These are phyloP conservation scores for Agaricus subrufescens DNA, from an alignment of 768 basidiomycete genomes.

Conservation along the genomic window DNA sequence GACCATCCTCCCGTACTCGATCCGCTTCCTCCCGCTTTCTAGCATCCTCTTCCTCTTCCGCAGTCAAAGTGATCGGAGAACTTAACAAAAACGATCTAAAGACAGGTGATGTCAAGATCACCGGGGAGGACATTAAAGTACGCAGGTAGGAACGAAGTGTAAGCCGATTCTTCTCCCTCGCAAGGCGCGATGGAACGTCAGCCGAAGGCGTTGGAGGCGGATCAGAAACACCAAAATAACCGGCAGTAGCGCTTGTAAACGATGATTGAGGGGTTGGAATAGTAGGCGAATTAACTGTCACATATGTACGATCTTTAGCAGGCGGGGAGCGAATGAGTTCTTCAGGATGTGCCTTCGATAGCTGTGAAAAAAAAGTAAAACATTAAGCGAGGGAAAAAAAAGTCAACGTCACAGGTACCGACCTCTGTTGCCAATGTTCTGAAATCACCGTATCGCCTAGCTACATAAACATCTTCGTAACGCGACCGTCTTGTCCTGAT, in stretches of 20 bases:
- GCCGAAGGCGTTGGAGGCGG: background rate
- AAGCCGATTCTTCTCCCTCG: slow-evolving; percentile 92
- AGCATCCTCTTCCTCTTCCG: slow-evolving; percentile 77
- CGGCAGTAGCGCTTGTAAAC: background rate
- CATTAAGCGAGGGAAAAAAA: background rate
- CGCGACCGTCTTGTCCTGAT: slow-evolving; percentile 78
- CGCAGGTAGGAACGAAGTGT: slow-evolving; percentile 94
- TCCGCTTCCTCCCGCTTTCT: slow-evolving; percentile 85
- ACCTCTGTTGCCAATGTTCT: slow-evolving; percentile 84
- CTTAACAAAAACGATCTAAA: slow-evolving; percentile 82
- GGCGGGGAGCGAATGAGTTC: slow-evolving; percentile 81
- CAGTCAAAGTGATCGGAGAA: slow-evolving; percentile 61
- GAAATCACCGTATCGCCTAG: slow-evolving; percentile 94
- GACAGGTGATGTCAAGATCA: slow-evolving; percentile 82
- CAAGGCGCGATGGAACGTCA: slow-evolving; percentile 43
- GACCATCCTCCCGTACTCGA: slow-evolving; percentile 78
- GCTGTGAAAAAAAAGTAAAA: slow-evolving; percentile 36
- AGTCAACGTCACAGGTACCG: slow-evolving; percentile 11
- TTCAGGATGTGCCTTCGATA: slow-evolving; percentile 83
- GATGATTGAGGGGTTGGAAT: slow-evolving; percentile 4
- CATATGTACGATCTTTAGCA: slow-evolving; percentile 78
- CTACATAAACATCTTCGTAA: slow-evolving; percentile 78
- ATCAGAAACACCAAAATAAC: background rate
- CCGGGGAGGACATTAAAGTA: slow-evolving; percentile 61
- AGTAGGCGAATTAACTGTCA: slow-evolving; percentile 37